Evolutionary conservation across 108 stramenopile species (phyloP), one percentile per base, ranked within the genome.

Genomic region (Skeletonema marinoi): DNA sequence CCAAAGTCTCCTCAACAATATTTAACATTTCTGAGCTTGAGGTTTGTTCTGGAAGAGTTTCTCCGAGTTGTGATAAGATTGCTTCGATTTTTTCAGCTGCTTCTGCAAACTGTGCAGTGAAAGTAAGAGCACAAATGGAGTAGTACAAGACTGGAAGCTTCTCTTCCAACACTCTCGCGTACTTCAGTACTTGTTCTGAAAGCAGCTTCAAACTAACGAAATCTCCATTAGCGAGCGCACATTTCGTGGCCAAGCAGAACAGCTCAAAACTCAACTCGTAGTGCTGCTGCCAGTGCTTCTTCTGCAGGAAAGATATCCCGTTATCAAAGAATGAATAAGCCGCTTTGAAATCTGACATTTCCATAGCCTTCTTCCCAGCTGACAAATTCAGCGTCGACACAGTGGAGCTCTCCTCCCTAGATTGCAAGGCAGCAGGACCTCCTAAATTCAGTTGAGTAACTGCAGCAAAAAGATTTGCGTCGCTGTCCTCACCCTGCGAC

Each of bases 391-490:
- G 21, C 17, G 17, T 35, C 21, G 70, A 51, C 3, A 72, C 66
- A 36, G n/a, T 5, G 30, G 39, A 30, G 11, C 29, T 19, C 50
- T 67, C 58, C 5, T 48, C 66, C 6, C 60, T 9, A 67, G 71
- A 59, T 32, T 61, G 1, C 2, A 72, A 38, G 33, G 66, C 65
- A 30, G 70, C 32, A 11, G 70, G 65, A 5, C 78, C 78, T 5
- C 66, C 78, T 60, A 63, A 46, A 70, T 78, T 78, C 25, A 78
- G 42, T 16, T 78, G 78, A 35, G n/a, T 72, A 12, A 66, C 71
- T 61, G 78, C 65, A 4, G 54, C 39, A 38, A 78, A 72, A 19
- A 78, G 30, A 33, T 72, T 35, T n/a, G 33, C 63, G 56, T 77
- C 69, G 21, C 67, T 33, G 29, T 61, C 12, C 14, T 38, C 12